Percentiles rank a stretch among this genome's conserved stretches.
phyloP scores from a whole-genome alignment of 805 yeast genomes.

The Jamesozyma gamospora region DNA sequence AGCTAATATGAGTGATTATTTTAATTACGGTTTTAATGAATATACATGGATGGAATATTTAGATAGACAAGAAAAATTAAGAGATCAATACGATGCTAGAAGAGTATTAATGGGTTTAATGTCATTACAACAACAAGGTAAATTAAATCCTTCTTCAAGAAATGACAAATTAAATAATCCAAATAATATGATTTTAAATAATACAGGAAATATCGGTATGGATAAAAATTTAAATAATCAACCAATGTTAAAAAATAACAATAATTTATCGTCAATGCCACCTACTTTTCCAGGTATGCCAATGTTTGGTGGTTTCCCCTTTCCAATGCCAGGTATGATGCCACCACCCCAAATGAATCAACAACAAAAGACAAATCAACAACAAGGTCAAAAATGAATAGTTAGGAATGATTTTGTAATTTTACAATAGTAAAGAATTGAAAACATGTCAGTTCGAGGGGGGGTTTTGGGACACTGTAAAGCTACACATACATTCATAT shows the following conservation, averaged over 20 bases:
- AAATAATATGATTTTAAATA: constrained; percentile 1
- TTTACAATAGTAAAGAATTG: no score
- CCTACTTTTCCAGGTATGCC: constrained; percentile 26
- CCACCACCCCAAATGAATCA: constrained; percentile 31
- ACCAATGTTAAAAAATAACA: neutral
- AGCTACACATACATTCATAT: no score
- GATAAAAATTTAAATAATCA: neutral
- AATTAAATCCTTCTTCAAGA: constrained; percentile 30
- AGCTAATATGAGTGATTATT: constrained; percentile 87
- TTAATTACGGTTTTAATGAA: constrained; percentile 95
- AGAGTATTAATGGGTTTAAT: constrained; percentile 53
- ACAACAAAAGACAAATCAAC: constrained; percentile 7
- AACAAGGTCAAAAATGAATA: neutral
- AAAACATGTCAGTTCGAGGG: no score
- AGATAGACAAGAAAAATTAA: constrained; percentile 69
- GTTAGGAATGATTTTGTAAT: no score
- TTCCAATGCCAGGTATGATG: constrained; percentile 32
- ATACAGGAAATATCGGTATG: neutral
- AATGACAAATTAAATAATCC: constrained; percentile 8
- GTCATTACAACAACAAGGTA: constrained; percentile 29
- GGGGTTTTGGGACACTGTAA: no score
- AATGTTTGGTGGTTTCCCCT: constrained; percentile 30
- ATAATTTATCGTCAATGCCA: constrained; percentile 8
- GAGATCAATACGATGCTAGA: constrained; percentile 75
- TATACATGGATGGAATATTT: constrained; percentile 92